Evolutionary conservation across 305 asterid genomes (phyloP).

Genomic region (Fraxinus ornus): DNA sequence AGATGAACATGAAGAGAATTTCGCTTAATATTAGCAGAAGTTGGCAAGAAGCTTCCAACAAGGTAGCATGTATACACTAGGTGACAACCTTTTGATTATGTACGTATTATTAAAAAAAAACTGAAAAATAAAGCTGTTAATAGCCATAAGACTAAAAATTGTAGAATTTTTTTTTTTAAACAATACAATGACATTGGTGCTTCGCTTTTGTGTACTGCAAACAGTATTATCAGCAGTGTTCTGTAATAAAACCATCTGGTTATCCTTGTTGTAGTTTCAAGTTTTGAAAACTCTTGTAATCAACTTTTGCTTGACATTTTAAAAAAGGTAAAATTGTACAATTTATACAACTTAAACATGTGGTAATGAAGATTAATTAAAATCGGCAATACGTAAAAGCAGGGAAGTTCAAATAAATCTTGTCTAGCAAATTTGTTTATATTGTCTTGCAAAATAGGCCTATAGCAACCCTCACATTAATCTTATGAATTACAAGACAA

Average conservation of each 20-base stretch:
- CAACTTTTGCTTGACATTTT: not conserved
- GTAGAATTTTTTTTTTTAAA: too few relatives aligned
- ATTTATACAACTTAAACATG: not conserved
- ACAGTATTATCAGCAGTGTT: not conserved
- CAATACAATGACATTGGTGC: not conserved
- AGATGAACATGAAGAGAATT: not conserved
- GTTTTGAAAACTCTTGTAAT: not conserved
- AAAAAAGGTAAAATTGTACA: not conserved
- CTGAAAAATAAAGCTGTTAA: not conserved
- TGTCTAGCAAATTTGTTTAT: not conserved
- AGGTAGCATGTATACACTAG: not conserved
- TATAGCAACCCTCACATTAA: not conserved
- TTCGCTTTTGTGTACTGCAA: not conserved
- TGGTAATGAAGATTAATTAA: not conserved
- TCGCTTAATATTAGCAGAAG: not conserved
- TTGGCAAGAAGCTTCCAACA: not conserved
- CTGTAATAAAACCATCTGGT: not conserved
- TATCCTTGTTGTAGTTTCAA: not conserved
- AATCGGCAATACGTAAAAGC: not conserved
- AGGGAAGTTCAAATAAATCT: not conserved
- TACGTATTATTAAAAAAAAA: not conserved
- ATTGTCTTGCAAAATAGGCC: not conserved
- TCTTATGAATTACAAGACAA: too few relatives aligned
- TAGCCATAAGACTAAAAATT: not conserved
- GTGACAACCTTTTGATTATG: not conserved